Evolutionary conservation across 805 yeast genomes (phyloP).

Genomic region (Metschnikowia santaceciliae): DNA sequence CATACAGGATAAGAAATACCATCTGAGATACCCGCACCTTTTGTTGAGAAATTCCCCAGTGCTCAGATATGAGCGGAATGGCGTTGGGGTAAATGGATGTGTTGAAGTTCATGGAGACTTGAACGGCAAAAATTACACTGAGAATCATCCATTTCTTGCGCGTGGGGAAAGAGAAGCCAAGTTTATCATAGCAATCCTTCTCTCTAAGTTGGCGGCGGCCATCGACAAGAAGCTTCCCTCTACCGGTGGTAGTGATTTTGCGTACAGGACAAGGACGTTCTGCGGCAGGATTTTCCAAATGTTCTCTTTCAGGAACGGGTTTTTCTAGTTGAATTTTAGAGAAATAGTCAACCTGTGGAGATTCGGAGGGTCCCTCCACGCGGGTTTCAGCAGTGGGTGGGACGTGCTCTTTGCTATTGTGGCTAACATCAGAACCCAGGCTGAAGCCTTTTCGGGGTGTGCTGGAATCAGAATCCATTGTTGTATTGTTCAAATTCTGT

Average conservation of each 20-base stretch:
- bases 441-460: not conserved
- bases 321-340: conserved; percentile 3
- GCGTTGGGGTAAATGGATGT: conserved; percentile 31
- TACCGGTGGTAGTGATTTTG: conserved; percentile 10
- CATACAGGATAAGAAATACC: conserved; percentile 29
- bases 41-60: conserved; percentile 21
- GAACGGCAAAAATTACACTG: conserved; percentile 35
- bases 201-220: conserved; percentile 29
- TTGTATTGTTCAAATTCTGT: not conserved
- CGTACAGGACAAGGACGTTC: conserved; percentile 6
- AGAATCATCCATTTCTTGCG: conserved; percentile 33
- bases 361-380: not conserved
- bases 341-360: conserved; percentile 1
- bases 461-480: not conserved
- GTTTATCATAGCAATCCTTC: conserved; percentile 31
- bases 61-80: conserved; percentile 20
- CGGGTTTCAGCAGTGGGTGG: not conserved
- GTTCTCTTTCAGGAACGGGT: conserved; percentile 2
- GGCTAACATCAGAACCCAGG: conserved; percentile 1
- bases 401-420: not conserved
- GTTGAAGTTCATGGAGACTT: conserved; percentile 41
- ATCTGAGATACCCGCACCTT: conserved; percentile 26
- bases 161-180: conserved; percentile 31
- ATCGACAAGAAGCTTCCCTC: conserved; percentile 21
- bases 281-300: not conserved